Evolutionary conservation across 371 early-diverging fungal genomes (phyloP).

Genomic region (Circinella minor): DNA sequence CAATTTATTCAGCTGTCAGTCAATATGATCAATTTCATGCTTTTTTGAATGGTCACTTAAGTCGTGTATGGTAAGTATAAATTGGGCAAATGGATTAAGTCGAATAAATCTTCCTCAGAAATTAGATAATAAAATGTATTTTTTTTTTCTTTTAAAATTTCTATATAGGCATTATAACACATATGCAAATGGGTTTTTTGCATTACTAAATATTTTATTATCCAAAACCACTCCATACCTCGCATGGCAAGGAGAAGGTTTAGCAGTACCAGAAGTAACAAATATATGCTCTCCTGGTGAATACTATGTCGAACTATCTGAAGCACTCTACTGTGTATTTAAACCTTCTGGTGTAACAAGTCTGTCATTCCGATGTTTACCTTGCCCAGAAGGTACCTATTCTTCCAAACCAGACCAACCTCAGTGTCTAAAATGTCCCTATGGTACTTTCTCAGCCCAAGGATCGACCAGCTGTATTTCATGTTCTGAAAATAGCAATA

Average conservation of each 20-base stretch:
- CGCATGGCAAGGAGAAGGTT: constrained; percentile 25
- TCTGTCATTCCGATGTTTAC: constrained; percentile 32
- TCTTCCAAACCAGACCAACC: constrained; percentile 29
- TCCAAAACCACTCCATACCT: constrained; percentile 17
- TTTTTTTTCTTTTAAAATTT: neutral
- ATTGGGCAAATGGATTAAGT: neutral
- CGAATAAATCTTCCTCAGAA: too few species aligned
- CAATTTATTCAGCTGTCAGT: constrained; percentile 28
- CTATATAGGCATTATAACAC: constrained; percentile 30
- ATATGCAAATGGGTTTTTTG: constrained; percentile 34
- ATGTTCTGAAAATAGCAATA: constrained; percentile 24
- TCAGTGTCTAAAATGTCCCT: constrained; percentile 33
- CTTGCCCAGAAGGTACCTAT: constrained; percentile 36
- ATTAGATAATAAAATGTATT: neutral
- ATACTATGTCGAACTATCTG: constrained; percentile 25
- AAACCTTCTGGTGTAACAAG: constrained; percentile 11
- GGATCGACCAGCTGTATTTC: constrained; percentile 29
- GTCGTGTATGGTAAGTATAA: constrained; percentile 27
- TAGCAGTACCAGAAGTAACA: constrained; percentile 16
- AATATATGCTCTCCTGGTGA: constrained; percentile 25
- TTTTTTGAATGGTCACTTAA: constrained; percentile 26
- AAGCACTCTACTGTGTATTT: constrained; percentile 26
- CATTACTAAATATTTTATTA: constrained; percentile 26
- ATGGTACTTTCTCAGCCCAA: constrained; percentile 24
- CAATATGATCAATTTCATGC: constrained; percentile 35